Evolutionary conservation across 257 asterid species (phyloP).

Genomic region (Penstemon barbatus): DNA sequence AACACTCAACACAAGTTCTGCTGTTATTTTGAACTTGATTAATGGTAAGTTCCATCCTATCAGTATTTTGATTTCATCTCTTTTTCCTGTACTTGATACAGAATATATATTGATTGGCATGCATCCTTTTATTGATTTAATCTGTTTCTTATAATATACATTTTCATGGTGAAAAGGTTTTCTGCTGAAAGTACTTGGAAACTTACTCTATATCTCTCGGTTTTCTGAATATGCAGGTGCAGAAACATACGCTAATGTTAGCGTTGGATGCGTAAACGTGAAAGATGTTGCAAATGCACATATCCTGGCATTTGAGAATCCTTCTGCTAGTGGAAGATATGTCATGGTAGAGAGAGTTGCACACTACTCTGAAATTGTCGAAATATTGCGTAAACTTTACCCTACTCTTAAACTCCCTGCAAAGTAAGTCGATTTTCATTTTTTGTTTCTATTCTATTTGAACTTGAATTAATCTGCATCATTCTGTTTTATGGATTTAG

Average conservation of each 20-base stretch:
- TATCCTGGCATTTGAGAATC: constrained; percentile 31
- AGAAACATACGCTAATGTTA: constrained; percentile 20
- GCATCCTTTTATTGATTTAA: no score
- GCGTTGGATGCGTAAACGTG: constrained; percentile 28
- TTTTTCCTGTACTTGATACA: no score
- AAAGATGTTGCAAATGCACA: constrained; percentile 34
- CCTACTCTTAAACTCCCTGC: constrained; percentile 25
- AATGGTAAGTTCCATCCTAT: constrained; percentile 6
- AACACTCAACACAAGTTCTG: constrained; percentile 55
- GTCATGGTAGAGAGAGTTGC: constrained; percentile 26
- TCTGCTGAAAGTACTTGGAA: not conserved
- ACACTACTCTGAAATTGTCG: constrained; percentile 28
- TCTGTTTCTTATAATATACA: no score
- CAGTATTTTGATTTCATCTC: not conserved
- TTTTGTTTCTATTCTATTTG: not conserved
- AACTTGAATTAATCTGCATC: constrained; percentile 7
- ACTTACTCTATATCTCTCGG: no score
- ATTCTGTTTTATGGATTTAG: not conserved
- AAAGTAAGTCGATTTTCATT: constrained; percentile 16
- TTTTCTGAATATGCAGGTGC: constrained; percentile 16
- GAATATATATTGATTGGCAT: no score
- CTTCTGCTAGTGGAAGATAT: constrained; percentile 37
- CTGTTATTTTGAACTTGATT: constrained; percentile 40
- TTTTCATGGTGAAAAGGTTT: not conserved
- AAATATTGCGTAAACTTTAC: constrained; percentile 21